phyloP scores from a whole-genome alignment of 2,329 filamentous ascomycete genomes.

The Dothideomycetes sp. region DNA sequence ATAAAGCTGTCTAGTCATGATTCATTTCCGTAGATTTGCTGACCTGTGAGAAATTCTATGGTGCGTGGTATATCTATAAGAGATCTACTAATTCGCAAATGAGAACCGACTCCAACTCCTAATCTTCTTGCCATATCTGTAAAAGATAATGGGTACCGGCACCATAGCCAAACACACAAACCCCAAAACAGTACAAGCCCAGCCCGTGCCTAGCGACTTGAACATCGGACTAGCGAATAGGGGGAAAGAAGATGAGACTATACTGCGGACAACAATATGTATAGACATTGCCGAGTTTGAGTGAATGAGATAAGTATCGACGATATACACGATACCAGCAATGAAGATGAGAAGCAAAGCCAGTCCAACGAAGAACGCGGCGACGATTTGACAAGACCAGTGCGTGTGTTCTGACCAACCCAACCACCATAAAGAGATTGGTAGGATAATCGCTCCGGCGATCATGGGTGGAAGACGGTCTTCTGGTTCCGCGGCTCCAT shows the following conservation, averaged over 20 bases:
- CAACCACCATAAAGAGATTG: constrained; percentile 44
- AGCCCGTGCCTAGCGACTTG: constrained; percentile 24
- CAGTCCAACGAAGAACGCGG: constrained; percentile 33
- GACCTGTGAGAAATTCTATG: no score
- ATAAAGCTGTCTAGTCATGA: no score
- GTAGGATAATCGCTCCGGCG: constrained; percentile 39
- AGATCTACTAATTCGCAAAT: no score
- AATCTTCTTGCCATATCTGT: constrained; percentile 22
- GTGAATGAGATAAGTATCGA: constrained; percentile 35
- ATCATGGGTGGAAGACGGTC: constrained; percentile 42
- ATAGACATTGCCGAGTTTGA: constrained; percentile 23
- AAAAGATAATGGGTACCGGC: constrained; percentile 19
- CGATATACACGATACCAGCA: constrained; percentile 37
- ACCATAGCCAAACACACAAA: constrained; percentile 22
- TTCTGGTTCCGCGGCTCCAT: constrained; percentile 29
- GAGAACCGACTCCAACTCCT: constrained; percentile 13
- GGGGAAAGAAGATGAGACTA: constrained; percentile 19
- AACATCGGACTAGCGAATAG: constrained; percentile 28
- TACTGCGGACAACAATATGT: constrained; percentile 11
- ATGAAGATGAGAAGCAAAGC: constrained; percentile 39
- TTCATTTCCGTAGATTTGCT: no score
- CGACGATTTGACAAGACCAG: constrained; percentile 36
- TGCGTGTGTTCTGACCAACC: constrained; percentile 37
- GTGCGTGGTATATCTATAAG: no score
- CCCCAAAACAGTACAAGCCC: constrained; percentile 25